Base-by-base conservation (phyloP, 495 filamentous ascomycete genomes). In the Penicillium pulvis region DNA sequence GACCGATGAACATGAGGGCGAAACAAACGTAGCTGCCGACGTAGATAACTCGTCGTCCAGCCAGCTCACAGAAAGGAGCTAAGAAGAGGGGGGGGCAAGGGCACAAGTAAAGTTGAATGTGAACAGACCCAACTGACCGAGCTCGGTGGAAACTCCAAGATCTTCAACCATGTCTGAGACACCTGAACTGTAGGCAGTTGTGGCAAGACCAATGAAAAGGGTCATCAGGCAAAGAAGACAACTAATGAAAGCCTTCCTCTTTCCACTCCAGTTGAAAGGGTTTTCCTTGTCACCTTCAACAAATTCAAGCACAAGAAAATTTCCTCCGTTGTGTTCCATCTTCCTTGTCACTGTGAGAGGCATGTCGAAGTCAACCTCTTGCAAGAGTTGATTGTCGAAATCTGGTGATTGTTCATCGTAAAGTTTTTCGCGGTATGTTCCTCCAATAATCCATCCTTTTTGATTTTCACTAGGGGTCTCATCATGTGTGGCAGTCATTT, bases 121-220 rank as follows among this genome's bases (percentile, higher is more conserved):
- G 63, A 79, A 79, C 14, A 79, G 63, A 55, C 76, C 76, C 19
- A 79, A 58, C 46, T 80, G 68, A 33, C 75, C 76, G 17, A 79
- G 54, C 36, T 71, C 66, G 0, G 52, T 59, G 3, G 74, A 69
- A 9, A 69, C 69, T 26, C 70, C 70, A 11, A 80, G 55, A 0
- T 80, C 77, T 6, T 53, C 56, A 11, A 52, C 58, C 77, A 80
- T 80, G 33, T 58, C 59, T 26, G 56, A 55, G 28, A 77, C 75
- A 19, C 75, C 75, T n/a, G 74, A 73, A 53, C 71, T 76, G 63
- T 80, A 80, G 9, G 77, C 74, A 31, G 77, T 80, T 8, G 77
- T 79, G 10, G 76, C 76, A 23, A 80, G 71, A 61, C 77, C 77
- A 52, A 79, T 76, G 67, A 78, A 79, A 9, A 80, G 66, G 9